phyloP scores from a whole-genome alignment of 768 basidiomycete genomes.

The Astraeus odoratus region DNA sequence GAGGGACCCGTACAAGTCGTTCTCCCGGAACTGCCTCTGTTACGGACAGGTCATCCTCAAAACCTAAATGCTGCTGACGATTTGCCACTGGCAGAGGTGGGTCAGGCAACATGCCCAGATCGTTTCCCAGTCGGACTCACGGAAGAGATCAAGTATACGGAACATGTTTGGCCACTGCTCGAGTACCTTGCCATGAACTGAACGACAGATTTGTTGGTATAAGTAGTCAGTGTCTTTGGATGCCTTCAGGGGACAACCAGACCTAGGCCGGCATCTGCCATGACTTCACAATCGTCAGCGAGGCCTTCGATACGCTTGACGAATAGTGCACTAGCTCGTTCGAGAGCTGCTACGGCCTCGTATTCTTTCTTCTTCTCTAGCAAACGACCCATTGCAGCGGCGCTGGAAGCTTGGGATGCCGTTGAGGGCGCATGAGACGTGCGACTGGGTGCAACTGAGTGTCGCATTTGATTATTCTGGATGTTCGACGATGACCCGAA shows the following conservation, averaged over 20 bases:
- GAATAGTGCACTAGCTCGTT: conserved; percentile 55
- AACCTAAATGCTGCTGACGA: conserved; percentile 28
- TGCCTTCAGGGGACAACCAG: background rate
- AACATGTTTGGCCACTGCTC: conserved; percentile 84
- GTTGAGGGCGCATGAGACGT: conserved; percentile 39
- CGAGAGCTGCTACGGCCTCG: conserved; percentile 68
- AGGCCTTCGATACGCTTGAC: conserved; percentile 62
- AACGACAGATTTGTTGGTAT: conserved; percentile 1
- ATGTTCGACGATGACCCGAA: no score
- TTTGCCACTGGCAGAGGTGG: conserved; percentile 38
- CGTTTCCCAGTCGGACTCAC: conserved; percentile 35
- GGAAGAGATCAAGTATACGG: conserved; percentile 59
- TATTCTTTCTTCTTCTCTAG: conserved; percentile 77
- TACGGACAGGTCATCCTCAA: conserved; percentile 15
- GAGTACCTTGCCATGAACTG: conserved; percentile 72
- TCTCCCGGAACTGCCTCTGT: conserved; percentile 37
- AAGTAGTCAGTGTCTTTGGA: background rate
- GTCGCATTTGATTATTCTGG: no score
- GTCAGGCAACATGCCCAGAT: background rate
- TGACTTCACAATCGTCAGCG: conserved; percentile 65
- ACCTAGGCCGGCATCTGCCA: conserved; percentile 76
- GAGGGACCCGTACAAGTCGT: conserved; percentile 65
- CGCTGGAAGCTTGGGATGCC: conserved; percentile 32
- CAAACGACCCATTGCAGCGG: conserved; percentile 49
- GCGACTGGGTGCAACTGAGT: conserved; percentile 46